A percentile compares a stretch with the other conserved stretches of the same genome.
These are phyloP conservation scores for Voacanga thouarsii DNA, from an alignment of 257 asterid genomes.

Conservation along the genomic window DNA sequence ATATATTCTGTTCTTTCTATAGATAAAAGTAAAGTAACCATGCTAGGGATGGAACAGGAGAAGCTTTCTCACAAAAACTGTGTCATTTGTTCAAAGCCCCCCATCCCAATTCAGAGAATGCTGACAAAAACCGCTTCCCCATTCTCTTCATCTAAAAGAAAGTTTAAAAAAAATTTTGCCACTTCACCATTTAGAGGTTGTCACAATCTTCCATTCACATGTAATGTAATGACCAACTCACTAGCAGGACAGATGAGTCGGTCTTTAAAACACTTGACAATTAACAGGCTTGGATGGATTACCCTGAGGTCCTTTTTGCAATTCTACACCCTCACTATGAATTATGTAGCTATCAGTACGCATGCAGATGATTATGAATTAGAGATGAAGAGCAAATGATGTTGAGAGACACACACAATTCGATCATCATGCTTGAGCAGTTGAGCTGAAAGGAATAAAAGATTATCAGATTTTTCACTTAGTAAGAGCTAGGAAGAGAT, in stretches of 20 bases:
- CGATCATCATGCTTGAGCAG: background rate
- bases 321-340: background rate
- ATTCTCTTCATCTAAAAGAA: background rate
- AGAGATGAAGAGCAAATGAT: background rate
- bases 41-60: background rate
- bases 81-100: background rate
- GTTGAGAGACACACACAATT: background rate
- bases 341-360: background rate
- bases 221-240: background rate
- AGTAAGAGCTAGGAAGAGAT: no score
- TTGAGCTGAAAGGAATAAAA: background rate
- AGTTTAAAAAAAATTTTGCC: no score
- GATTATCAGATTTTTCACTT: background rate
- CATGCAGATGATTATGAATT: background rate
- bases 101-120: background rate
- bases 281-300: background rate
- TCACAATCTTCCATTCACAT: background rate
- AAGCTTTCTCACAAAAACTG: background rate
- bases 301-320: background rate
- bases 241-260: background rate
- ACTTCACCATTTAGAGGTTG: background rate
- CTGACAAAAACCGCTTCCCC: background rate
- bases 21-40: background rate
- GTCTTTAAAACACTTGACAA: background rate
- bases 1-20: conserved; percentile 2